Conservation (phyloP, 495 filamentous ascomycete species). For the Aspergillus bertholletiae region DNA sequence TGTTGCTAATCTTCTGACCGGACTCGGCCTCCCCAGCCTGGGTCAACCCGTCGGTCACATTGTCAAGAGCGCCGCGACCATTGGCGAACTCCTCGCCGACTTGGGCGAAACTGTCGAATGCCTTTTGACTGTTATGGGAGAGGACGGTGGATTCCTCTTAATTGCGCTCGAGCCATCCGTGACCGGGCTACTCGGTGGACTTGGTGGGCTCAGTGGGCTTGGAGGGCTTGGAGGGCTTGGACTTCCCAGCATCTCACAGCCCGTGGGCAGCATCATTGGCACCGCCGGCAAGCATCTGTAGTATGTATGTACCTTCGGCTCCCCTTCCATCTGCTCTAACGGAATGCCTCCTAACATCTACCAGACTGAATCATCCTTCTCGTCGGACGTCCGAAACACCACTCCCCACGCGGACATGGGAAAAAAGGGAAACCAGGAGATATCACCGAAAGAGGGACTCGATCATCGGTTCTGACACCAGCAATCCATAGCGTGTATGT, state of each 20-base stretch:
- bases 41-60: constrained; percentile 12
- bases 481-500: too few relatives aligned
- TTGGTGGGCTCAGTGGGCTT: too few relatives aligned
- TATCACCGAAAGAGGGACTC: too few relatives aligned
- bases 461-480: too few relatives aligned
- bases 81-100: constrained; percentile 13
- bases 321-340: too few relatives aligned
- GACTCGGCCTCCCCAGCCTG: constrained; percentile 12
- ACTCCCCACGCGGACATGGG: too few relatives aligned
- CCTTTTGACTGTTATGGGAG: constrained; percentile 8
- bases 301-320: too few relatives aligned
- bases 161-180: constrained; percentile 17
- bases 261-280: constrained; percentile 16
- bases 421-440: too few relatives aligned
- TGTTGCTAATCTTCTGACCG: constrained; percentile 9
- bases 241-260: constrained; percentile 13
- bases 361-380: too few relatives aligned
- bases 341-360: too few relatives aligned
- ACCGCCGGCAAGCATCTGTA: constrained; percentile 11
- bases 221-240: constrained; percentile 17
- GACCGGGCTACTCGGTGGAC: constrained; percentile 13
- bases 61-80: constrained; percentile 6
- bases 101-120: constrained; percentile 6
- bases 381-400: too few relatives aligned
- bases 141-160: constrained; percentile 15